Percentiles rank a stretch among this genome's conserved stretches.
These are phyloP conservation scores for Saraca asoca DNA, from an alignment of 331 rosid genomes.

Conservation along the genomic window DNA sequence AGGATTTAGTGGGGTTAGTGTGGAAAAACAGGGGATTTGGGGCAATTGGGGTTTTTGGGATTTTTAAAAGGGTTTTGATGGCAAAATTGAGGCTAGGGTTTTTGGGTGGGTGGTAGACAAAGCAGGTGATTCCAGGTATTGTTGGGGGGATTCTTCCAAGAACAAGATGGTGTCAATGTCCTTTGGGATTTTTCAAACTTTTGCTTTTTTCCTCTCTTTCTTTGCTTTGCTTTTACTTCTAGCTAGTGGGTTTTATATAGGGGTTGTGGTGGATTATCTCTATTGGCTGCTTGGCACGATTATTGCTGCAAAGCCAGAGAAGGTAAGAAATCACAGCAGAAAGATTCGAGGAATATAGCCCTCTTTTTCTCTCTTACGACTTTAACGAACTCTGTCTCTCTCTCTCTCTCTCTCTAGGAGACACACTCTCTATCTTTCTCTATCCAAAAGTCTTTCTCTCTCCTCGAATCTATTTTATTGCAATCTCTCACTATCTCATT, in stretches of 20 bases:
- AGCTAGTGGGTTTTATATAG: background rate
- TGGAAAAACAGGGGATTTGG: conserved; percentile 19
- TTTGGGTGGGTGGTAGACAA: conserved; percentile 30
- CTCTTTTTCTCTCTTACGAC: background rate
- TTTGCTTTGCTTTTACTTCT: background rate
- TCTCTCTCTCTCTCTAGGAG: background rate
- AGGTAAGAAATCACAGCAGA: background rate
- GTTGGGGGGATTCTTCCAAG: background rate
- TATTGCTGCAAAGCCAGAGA: background rate
- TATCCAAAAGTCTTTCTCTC: too few relatives aligned
- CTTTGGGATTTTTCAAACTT: background rate
- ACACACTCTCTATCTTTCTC: too few relatives aligned
- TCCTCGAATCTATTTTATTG: too few relatives aligned
- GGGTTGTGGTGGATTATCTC: background rate
- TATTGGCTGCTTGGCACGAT: background rate
- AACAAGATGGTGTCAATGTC: conserved; percentile 20
- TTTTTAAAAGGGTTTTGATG: conserved; percentile 21
- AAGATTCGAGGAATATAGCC: too few relatives aligned
- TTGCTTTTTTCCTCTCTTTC: conserved; percentile 4
- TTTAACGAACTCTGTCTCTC: background rate
- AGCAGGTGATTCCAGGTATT: conserved; percentile 11
- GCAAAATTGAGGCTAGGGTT: conserved; percentile 16
- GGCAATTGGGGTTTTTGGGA: background rate
- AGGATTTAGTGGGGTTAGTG: conserved; percentile 47
- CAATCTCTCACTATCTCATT: too few relatives aligned